A percentile compares a stretch with the other conserved stretches of the same genome.
These are phyloP conservation scores for Zygosaccharomyces pseudobailii DNA, from an alignment of 1,139 yeast genomes.

Conservation along the genomic window DNA sequence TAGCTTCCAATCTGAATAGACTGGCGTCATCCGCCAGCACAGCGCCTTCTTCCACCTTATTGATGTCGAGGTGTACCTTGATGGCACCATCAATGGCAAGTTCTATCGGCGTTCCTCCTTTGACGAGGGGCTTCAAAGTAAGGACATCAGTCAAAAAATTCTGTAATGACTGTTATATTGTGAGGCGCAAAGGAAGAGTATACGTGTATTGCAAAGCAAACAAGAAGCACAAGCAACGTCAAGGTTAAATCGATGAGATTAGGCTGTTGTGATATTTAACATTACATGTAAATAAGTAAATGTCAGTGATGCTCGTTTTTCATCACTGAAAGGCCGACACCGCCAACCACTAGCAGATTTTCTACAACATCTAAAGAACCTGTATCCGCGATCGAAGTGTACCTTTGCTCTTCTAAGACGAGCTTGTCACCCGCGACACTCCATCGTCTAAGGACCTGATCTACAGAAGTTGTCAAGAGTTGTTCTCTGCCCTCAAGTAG, in stretches of 20 bases:
- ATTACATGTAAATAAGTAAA: constrained; percentile 4
- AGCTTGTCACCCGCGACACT: constrained; percentile 35
- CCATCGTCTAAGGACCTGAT: constrained; percentile 75
- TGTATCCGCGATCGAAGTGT: constrained; percentile 87
- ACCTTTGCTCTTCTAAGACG: constrained; percentile 41
- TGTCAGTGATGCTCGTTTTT: constrained; percentile 15
- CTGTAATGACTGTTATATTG: constrained; percentile 86
- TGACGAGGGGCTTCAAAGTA: constrained; percentile 57
- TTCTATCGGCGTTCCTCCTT: constrained; percentile 15
- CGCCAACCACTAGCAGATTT: constrained; percentile 51
- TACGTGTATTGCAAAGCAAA: constrained; percentile 89
- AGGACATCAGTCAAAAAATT: constrained; percentile 86
- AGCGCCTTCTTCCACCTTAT: constrained; percentile 2
- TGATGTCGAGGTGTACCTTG: constrained; percentile 1
- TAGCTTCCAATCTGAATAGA: constrained; percentile 8
- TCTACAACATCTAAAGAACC: constrained; percentile 55
- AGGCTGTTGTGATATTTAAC: constrained; percentile 1
- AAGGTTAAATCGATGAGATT: constrained; percentile 48
- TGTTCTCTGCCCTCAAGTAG: constrained; percentile 25
- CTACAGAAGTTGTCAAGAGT: constrained; percentile 50
- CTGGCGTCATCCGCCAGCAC: constrained; percentile 6
- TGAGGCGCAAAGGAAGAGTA: constrained; percentile 89
- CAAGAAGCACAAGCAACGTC: constrained; percentile 95
- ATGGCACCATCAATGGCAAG: constrained; percentile 13
- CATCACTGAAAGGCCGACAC: constrained; percentile 67